Evolutionary conservation across 2,329 filamentous ascomycete genomes (phyloP).

Genomic region (Claviceps spartinae): DNA sequence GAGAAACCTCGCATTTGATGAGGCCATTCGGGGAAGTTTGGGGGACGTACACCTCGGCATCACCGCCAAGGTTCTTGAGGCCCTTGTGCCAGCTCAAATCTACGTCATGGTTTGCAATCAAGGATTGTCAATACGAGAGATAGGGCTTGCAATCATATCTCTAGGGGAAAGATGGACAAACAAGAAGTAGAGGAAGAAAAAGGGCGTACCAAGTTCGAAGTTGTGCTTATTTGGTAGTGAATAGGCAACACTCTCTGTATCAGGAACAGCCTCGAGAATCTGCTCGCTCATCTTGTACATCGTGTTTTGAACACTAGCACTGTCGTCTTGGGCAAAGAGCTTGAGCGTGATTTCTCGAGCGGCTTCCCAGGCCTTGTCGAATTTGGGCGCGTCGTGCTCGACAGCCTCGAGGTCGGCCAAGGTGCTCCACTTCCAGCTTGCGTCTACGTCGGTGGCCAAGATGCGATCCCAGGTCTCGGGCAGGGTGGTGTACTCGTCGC

Average conservation of each 20-base stretch:
- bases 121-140: neutral
- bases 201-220: constrained; percentile 72
- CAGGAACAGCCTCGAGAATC: constrained; percentile 64
- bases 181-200: neutral
- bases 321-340: constrained; percentile 80
- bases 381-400: constrained; percentile 46
- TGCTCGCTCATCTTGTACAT: constrained; percentile 98
- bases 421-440: constrained; percentile 70
- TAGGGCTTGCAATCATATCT: neutral
- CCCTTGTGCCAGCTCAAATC: constrained; percentile 96
- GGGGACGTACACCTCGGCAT: constrained; percentile 90
- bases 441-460: constrained; percentile 83
- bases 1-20: constrained; percentile 81
- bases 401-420: constrained; percentile 58
- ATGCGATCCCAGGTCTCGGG: constrained; percentile 90
- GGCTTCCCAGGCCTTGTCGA: constrained; percentile 64
- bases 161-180: neutral
- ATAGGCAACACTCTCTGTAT: constrained; percentile 64
- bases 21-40: constrained; percentile 89
- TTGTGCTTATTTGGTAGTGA: constrained; percentile 96
- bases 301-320: constrained; percentile 85
- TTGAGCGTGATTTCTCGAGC: constrained; percentile 81
- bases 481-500: constrained; percentile 86
- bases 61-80: constrained; percentile 84
- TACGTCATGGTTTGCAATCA: constrained; percentile 18